phyloP scores from a whole-genome alignment of 1,139 yeast genomes.

The Candida sp. region DNA sequence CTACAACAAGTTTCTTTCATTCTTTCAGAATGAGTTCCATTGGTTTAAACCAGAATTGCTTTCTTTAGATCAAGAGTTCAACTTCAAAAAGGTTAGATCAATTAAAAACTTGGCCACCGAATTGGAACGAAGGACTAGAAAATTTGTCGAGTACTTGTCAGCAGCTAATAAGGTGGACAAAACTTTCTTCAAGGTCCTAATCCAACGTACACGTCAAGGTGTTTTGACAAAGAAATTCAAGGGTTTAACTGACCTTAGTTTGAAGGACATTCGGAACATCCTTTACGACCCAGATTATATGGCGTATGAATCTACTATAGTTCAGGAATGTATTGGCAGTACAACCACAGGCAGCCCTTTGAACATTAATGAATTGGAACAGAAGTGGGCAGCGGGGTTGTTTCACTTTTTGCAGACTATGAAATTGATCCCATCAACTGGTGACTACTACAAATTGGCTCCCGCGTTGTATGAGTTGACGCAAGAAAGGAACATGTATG shows the following conservation, averaged over 20 bases:
- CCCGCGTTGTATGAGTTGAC: conserved; percentile 8
- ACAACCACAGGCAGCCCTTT: no score
- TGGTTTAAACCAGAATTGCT: no score
- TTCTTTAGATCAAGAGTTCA: conserved; percentile 25
- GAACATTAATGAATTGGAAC: no score
- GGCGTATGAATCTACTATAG: no score
- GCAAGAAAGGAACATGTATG: conserved; percentile 11
- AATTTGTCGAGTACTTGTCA: conserved; percentile 22
- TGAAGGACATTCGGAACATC: conserved; percentile 4
- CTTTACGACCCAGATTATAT: conserved; percentile 5
- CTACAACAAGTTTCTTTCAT: conserved; percentile 13
- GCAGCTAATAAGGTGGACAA: conserved; percentile 2
- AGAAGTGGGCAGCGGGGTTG: no score
- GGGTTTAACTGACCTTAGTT: background rate
- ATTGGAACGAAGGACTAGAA: conserved; percentile 23
- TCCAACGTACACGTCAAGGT: conserved; percentile 9
- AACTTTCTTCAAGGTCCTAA: conserved; percentile 4
- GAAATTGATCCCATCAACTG: conserved; percentile 4
- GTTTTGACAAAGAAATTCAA: conserved; percentile 6
- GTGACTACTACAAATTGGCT: conserved; percentile 5
- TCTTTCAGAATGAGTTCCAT: conserved; percentile 23
- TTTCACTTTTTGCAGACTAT: background rate
- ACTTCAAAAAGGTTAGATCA: conserved; percentile 18
- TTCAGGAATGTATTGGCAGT: no score
- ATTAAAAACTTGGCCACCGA: conserved; percentile 19